Percentiles rank a stretch among this genome's conserved stretches.
Conservation (phyloP, 108 stramenopile genomes). For the Poteriospumella lacustris region DNA sequence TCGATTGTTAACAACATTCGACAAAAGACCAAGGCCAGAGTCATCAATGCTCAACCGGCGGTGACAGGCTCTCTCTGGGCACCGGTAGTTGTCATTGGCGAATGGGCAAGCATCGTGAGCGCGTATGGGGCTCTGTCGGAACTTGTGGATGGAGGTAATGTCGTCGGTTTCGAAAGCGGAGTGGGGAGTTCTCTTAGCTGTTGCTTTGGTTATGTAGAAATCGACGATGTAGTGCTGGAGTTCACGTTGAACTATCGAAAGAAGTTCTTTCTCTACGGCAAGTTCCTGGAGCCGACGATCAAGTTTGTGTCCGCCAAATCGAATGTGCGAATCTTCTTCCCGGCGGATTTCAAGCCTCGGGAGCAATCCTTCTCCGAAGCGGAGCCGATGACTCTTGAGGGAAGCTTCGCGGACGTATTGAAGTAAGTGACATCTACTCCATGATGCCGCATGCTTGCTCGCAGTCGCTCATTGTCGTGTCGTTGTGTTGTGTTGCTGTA, state of each 20-base stretch:
- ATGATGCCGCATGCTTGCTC: too few relatives aligned
- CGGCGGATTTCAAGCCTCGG: background rate
- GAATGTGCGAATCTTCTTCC: background rate
- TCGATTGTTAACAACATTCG: background rate
- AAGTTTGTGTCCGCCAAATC: background rate
- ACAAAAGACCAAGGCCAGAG: background rate
- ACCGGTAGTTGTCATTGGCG: background rate
- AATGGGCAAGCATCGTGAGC: background rate
- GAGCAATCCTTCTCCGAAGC: background rate
- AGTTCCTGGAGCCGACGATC: background rate
- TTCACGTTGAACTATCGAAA: background rate
- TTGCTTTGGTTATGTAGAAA: background rate
- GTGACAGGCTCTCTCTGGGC: background rate
- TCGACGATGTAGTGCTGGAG: conserved; percentile 12
- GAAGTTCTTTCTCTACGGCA: conserved; percentile 5
- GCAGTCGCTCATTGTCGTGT: too few relatives aligned
- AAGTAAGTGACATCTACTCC: background rate
- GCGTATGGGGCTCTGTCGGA: background rate
- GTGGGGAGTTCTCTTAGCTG: background rate
- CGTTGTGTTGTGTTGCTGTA: too few relatives aligned
- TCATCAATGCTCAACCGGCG: background rate
- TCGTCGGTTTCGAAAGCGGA: background rate
- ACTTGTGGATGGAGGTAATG: background rate
- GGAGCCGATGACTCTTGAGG: background rate
- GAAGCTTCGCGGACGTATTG: background rate